Evolutionary conservation across 768 basidiomycete genomes (phyloP).

Genomic region (Clitopilus passeckerianus): DNA sequence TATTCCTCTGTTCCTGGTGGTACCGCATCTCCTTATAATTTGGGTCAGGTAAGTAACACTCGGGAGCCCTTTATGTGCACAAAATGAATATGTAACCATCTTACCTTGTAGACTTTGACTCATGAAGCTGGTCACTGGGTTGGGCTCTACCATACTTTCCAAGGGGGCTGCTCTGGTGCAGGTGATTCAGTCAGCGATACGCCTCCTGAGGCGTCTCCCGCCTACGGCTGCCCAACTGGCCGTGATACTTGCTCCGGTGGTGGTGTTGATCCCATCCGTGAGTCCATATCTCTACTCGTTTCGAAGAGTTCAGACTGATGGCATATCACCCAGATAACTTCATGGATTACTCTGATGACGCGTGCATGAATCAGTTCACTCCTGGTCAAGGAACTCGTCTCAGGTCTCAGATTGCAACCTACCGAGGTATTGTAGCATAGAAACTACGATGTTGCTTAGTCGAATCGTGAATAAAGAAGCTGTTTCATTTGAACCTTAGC

Average conservation of each 20-base stretch:
- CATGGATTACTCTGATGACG: conserved; percentile 45
- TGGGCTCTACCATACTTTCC: conserved; percentile 55
- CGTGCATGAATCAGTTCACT: conserved; percentile 44
- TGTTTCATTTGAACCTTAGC: too few species aligned
- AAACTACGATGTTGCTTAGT: conserved; percentile 16
- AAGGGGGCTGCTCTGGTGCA: conserved; percentile 33
- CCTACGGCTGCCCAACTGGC: conserved; percentile 28
- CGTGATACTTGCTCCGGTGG: conserved; percentile 24
- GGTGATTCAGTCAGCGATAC: conserved; percentile 40
- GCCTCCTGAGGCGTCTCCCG: conserved; percentile 33
- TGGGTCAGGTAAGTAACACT: conserved; percentile 18
- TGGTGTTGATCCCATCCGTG: conserved; percentile 31
- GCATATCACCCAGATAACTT: conserved; percentile 25
- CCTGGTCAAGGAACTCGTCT: conserved; percentile 33
- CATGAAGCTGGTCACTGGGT: conserved; percentile 56
- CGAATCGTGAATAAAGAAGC: too few species aligned
- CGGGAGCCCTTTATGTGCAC: conserved; percentile 8
- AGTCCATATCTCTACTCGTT: conserved; percentile 2
- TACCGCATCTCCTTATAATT: conserved; percentile 31
- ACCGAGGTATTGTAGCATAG: conserved; percentile 19
- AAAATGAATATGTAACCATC: not conserved
- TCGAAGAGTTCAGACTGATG: not conserved
- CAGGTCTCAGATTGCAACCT: conserved; percentile 32
- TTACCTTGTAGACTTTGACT: conserved; percentile 32
- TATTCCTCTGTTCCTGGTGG: conserved; percentile 37